A percentile compares a stretch with the other conserved stretches of the same genome.
phyloP scores from a whole-genome alignment of 73 alveolate species.

The Effrenium voratum region DNA sequence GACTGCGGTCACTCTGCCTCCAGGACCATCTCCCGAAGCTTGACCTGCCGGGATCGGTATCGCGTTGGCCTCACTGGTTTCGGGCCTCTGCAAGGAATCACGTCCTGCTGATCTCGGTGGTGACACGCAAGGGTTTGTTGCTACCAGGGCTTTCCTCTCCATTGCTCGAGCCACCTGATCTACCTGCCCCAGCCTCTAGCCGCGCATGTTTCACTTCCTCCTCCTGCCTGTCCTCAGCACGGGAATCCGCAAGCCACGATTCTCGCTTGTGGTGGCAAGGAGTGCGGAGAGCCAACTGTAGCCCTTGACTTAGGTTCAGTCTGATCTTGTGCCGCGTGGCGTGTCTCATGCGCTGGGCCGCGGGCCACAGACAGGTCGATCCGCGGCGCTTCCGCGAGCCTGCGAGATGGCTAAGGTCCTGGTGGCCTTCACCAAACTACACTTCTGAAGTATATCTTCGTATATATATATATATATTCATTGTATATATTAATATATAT shows the following conservation, averaged over 20 bases:
- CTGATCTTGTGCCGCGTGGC: no score
- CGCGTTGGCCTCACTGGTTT: neutral
- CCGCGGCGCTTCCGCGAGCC: no score
- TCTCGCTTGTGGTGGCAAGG: no score
- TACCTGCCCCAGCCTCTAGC: constrained; percentile 5
- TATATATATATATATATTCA: no score
- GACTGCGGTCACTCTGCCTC: constrained; percentile 17
- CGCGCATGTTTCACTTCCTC: constrained; percentile 91
- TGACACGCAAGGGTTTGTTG: neutral
- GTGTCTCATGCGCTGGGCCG: no score
- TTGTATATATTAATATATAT: no score
- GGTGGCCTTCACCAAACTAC: no score
- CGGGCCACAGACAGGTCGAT: no score
- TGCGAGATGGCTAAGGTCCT: no score
- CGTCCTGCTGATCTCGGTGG: neutral
- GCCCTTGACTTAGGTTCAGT: no score
- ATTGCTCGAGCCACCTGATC: neutral
- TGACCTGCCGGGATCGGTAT: neutral
- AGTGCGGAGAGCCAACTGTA: no score
- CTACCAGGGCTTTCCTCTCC: neutral
- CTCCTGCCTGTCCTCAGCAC: constrained; percentile 67
- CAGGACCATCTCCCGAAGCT: constrained; percentile 79
- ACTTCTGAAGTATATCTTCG: no score
- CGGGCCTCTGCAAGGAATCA: neutral
- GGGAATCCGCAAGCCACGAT: neutral